Evolutionary conservation across 2,329 filamentous ascomycete species (phyloP).

Genomic region (Paracoccidioides brasiliensis): DNA sequence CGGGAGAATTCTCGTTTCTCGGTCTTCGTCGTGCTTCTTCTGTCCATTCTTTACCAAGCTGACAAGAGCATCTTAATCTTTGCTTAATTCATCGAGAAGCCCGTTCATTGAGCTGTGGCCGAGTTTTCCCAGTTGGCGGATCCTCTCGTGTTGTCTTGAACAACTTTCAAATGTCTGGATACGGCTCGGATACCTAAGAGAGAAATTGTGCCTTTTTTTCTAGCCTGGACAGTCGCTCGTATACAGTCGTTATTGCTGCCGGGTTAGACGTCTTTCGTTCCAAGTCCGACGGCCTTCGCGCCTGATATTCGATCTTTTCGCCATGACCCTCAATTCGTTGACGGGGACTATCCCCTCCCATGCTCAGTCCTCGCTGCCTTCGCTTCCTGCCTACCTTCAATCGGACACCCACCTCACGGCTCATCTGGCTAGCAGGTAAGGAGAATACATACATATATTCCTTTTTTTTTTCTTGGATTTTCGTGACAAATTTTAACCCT

Average conservation of each 20-base stretch:
- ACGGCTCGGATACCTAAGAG: not conserved
- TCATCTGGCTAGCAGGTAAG: slow-evolving; percentile 38
- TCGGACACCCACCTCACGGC: slow-evolving; percentile 40
- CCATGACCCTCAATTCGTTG: slow-evolving; percentile 29
- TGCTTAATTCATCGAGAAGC: not conserved
- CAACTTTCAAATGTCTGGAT: not conserved
- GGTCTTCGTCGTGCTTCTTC: not conserved
- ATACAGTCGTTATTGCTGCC: not conserved
- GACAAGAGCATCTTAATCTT: not conserved
- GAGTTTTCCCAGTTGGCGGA: not conserved
- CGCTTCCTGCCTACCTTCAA: slow-evolving; percentile 59
- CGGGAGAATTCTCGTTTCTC: not conserved
- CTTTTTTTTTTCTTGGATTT: no score
- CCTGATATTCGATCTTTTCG: slow-evolving; percentile 5
- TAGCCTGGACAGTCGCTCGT: not conserved
- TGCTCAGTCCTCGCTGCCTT: slow-evolving; percentile 70
- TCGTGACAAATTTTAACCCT: not conserved
- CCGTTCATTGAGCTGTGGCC: not conserved
- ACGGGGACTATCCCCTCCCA: slow-evolving; percentile 45
- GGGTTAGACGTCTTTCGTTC: not conserved
- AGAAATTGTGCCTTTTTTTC: not conserved
- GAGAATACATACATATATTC: no score
- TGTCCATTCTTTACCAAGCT: not conserved
- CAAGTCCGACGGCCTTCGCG: not conserved
- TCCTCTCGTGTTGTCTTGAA: not conserved